Evolutionary conservation across 208 protist species (phyloP).

Genomic region (Angomonas ambiguus): DNA sequence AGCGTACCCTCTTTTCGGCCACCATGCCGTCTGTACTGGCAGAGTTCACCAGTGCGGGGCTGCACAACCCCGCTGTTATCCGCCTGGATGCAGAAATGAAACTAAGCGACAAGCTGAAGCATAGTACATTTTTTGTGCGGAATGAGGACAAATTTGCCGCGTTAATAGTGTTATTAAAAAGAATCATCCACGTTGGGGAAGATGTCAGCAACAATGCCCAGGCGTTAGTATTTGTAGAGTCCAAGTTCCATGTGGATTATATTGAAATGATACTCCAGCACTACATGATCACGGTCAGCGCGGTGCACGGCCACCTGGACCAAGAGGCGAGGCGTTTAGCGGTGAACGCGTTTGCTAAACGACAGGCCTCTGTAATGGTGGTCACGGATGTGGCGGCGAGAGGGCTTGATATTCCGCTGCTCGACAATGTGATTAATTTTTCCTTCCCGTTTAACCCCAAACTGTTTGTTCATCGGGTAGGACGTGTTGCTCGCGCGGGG

Average conservation of each 20-base stretch:
- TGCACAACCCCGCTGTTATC: constrained; percentile 96
- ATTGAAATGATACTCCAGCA: constrained; percentile 89
- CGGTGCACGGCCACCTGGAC: constrained; percentile 98
- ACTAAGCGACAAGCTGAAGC: constrained; percentile 92
- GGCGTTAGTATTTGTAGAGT: constrained; percentile 97
- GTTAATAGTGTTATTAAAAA: constrained; percentile 92
- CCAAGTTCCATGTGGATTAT: constrained; percentile 97
- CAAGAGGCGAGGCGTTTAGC: constrained; percentile 94
- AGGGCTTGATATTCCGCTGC: constrained; percentile 98
- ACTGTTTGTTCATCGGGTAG: constrained; percentile 97
- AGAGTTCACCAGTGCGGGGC: constrained; percentile 96
- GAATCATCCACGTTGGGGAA: constrained; percentile 74
- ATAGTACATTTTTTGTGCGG: constrained; percentile 92
- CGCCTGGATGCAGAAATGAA: constrained; percentile 97
- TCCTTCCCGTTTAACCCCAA: constrained; percentile 98
- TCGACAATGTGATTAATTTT: constrained; percentile 99
- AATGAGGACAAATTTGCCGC: constrained; percentile 94
- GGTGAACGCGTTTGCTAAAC: constrained; percentile 91
- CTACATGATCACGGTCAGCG: constrained; percentile 63
- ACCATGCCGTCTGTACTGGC: constrained; percentile 97
- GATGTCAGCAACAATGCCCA: constrained; percentile 47
- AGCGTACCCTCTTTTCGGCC: constrained; percentile 97
- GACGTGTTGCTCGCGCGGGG: constrained; percentile 98
- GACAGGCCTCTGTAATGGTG: constrained; percentile 91
- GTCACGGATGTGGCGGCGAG: constrained; percentile 99